These are phyloP conservation scores for Crithidia acanthocephali DNA, from an alignment of 208 protist species.

Conservation along the genomic window DNA sequence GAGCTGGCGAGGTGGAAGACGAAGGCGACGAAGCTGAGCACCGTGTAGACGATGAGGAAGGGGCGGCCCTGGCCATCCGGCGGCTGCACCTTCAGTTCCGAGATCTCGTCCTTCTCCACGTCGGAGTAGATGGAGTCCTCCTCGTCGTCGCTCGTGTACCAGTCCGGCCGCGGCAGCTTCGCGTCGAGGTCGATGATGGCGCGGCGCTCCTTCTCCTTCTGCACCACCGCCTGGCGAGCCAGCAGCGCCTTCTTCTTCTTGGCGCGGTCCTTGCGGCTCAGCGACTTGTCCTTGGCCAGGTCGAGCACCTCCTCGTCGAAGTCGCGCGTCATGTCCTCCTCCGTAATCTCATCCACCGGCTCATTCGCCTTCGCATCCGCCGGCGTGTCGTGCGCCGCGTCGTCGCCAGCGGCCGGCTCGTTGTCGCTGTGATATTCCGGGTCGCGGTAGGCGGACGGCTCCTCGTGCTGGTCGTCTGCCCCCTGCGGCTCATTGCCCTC, in stretches of 20 bases:
- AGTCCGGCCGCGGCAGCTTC: slow-evolving; percentile 48
- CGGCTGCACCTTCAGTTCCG: slow-evolving; percentile 39
- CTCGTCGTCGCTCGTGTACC: slow-evolving; percentile 60
- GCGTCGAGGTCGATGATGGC: slow-evolving; percentile 40
- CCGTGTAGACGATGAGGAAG: slow-evolving; percentile 36
- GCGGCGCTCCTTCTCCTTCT: slow-evolving; percentile 35
- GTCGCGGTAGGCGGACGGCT: slow-evolving; percentile 8
- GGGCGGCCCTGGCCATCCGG: slow-evolving; percentile 22
- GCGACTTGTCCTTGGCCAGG: slow-evolving; percentile 16
- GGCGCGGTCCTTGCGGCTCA: slow-evolving; percentile 25
- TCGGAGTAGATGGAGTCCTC: slow-evolving; percentile 20
- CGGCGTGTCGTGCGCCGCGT: neutral
- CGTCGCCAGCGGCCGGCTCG: neutral
- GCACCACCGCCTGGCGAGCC: slow-evolving; percentile 24
- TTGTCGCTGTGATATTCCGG: slow-evolving; percentile 8
- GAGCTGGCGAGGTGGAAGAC: slow-evolving; percentile 47
- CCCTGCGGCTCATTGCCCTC: slow-evolving; percentile 7
- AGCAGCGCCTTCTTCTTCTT: slow-evolving; percentile 31
- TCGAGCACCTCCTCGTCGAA: slow-evolving; percentile 34
- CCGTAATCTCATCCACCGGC: slow-evolving; percentile 19
- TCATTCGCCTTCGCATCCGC: slow-evolving; percentile 5
- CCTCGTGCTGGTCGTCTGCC: slow-evolving; percentile 16
- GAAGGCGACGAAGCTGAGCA: slow-evolving; percentile 34
- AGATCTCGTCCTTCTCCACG: slow-evolving; percentile 30
- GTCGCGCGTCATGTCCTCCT: slow-evolving; percentile 33